These are phyloP conservation scores for Podospora pseudocomata DNA, from an alignment of 495 filamentous ascomycete species.

Conservation along the genomic window DNA sequence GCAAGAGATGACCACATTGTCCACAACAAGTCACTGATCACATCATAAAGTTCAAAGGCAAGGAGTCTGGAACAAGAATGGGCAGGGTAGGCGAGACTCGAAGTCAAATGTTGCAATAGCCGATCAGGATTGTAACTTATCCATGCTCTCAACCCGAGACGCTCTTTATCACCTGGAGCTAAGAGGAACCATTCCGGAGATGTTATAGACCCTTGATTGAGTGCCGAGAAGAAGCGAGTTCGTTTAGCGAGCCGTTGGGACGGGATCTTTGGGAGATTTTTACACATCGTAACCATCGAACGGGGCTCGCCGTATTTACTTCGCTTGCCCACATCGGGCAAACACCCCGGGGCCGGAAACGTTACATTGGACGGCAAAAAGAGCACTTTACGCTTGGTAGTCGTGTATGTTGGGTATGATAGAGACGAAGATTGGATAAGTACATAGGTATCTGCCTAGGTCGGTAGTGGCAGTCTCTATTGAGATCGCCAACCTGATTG, in stretches of 20 bases:
- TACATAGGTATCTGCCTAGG: neutral
- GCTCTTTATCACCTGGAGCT: neutral
- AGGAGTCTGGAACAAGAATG: neutral
- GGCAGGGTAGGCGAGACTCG: neutral
- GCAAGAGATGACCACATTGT: neutral
- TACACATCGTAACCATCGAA: neutral
- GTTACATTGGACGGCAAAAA: neutral
- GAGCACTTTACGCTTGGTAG: neutral
- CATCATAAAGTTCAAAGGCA: neutral
- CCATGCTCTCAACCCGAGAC: neutral
- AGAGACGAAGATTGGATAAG: too few species aligned
- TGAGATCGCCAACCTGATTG: neutral
- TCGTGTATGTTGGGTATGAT: too few species aligned
- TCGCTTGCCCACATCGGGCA: neutral
- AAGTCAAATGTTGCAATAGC: neutral
- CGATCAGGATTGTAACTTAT: neutral
- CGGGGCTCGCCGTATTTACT: neutral
- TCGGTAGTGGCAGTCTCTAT: neutral
- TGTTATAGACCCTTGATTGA: neutral
- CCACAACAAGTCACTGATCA: neutral
- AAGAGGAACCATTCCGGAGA: neutral
- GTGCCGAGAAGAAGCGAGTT: neutral
- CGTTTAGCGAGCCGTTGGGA: neutral
- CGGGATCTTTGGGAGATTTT: neutral
- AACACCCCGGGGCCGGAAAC: neutral